phyloP scores from a whole-genome alignment of 805 yeast species.

The Clavispora vitiphila region DNA sequence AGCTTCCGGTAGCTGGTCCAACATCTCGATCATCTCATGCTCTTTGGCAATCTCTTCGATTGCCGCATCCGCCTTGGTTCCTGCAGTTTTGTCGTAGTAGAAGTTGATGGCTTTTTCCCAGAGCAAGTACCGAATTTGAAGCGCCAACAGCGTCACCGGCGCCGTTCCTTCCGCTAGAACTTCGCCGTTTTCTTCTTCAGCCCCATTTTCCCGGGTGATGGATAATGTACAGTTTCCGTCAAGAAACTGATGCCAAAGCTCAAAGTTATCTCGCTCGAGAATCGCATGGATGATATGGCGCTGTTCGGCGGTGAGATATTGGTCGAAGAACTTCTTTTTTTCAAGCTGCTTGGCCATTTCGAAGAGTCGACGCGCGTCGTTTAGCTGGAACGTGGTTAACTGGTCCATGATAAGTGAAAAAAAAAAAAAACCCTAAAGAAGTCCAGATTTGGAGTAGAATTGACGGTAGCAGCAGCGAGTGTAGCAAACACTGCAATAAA shows the following conservation, averaged over 20 bases:
- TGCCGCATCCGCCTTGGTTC: slow-evolving; percentile 5
- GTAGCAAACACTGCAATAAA: background rate
- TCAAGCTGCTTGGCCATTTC: slow-evolving; percentile 32
- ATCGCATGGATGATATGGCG: slow-evolving; percentile 45
- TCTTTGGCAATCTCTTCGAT: slow-evolving; percentile 33
- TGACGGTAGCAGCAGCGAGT: background rate
- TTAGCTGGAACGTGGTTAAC: slow-evolving; percentile 32
- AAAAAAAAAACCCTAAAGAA: background rate
- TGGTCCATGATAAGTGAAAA: slow-evolving; percentile 26
- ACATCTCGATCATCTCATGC: slow-evolving; percentile 29
- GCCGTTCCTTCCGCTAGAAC: slow-evolving; percentile 39
- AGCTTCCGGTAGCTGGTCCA: slow-evolving; percentile 15
- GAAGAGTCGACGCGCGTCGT: slow-evolving; percentile 28
- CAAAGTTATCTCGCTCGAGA: slow-evolving; percentile 29
- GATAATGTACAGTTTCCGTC: slow-evolving; percentile 30
- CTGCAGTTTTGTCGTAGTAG: slow-evolving; percentile 24
- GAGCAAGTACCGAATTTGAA: slow-evolving; percentile 60
- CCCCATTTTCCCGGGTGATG: slow-evolving; percentile 13
- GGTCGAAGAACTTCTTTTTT: slow-evolving; percentile 27
- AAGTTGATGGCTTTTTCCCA: slow-evolving; percentile 68
- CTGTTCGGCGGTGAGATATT: slow-evolving; percentile 48
- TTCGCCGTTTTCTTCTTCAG: slow-evolving; percentile 5
- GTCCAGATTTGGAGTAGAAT: background rate
- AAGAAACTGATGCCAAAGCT: slow-evolving; percentile 45
- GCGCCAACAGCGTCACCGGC: slow-evolving; percentile 40